Percentiles rank a stretch among this genome's conserved stretches.
Conservation (phyloP, 805 yeast species). For the Lipomyces yamanashiensis region DNA sequence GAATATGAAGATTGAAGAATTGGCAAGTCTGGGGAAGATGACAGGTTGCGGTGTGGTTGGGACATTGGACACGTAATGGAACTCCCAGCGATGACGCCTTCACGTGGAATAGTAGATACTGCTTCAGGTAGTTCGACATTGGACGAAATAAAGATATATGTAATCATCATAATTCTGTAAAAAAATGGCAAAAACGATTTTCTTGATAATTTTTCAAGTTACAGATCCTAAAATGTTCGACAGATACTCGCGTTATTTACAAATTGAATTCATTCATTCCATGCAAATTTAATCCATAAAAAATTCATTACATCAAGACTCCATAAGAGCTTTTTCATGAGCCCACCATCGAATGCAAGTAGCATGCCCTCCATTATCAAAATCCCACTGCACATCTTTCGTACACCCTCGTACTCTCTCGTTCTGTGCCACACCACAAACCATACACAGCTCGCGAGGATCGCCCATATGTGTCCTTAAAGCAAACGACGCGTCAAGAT, state of each 20-base stretch:
- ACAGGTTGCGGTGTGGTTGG: not conserved
- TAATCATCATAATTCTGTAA: no score
- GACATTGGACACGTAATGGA: no score
- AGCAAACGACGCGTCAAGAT: conserved; percentile 26
- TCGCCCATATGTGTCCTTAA: conserved; percentile 23
- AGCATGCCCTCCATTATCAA: conserved; percentile 30
- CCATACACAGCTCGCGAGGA: conserved; percentile 25
- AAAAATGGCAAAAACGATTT: no score
- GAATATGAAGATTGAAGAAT: not conserved
- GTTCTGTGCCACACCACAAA: conserved; percentile 31
- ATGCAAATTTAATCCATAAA: conserved; percentile 2
- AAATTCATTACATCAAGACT: conserved; percentile 6
- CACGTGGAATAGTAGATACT: no score
- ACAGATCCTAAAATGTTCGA: not conserved
- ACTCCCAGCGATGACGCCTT: no score
- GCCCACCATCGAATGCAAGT: conserved; percentile 35
- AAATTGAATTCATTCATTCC: not conserved
- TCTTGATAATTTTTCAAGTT: no score
- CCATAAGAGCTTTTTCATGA: conserved; percentile 35
- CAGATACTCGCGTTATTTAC: not conserved
- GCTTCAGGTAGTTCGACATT: no score
- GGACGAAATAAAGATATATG: no score
- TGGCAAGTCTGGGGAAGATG: not conserved
- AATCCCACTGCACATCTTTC: conserved; percentile 25
- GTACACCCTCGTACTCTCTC: conserved; percentile 29